Evolutionary conservation across 768 basidiomycete genomes (phyloP).

Genomic region (Russula brevipes): DNA sequence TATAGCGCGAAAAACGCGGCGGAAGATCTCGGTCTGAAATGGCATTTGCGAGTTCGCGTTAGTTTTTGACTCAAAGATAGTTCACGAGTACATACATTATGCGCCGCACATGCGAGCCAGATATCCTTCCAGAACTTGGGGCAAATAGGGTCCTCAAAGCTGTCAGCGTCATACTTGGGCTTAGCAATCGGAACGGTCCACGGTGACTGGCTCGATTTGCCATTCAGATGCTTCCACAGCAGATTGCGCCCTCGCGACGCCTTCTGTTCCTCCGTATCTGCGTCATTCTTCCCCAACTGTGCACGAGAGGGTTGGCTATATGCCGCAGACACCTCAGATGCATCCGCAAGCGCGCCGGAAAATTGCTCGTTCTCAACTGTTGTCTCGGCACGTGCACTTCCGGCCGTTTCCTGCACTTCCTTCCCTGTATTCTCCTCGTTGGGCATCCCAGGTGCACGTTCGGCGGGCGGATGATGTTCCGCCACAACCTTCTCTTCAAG

Average conservation of each 20-base stretch:
- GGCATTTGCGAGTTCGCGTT: slow-evolving; percentile 1
- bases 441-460: slow-evolving; percentile 7
- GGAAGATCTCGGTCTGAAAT: slow-evolving; percentile 84
- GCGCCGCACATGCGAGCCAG: slow-evolving; percentile 82
- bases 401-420: slow-evolving; percentile 13
- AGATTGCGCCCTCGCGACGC: slow-evolving; percentile 47
- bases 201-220: slow-evolving; percentile 47
- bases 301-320: slow-evolving; percentile 47
- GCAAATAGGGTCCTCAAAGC: slow-evolving; percentile 84
- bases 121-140: slow-evolving; percentile 86
- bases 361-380: slow-evolving; percentile 40
- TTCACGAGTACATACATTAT: slow-evolving; percentile 59
- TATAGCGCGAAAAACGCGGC: slow-evolving; percentile 89
- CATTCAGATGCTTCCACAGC: slow-evolving; percentile 48
- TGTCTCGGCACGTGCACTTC: slow-evolving; percentile 30
- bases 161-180: slow-evolving; percentile 69
- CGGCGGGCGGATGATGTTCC: slow-evolving; percentile 33
- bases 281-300: slow-evolving; percentile 41
- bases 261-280: slow-evolving; percentile 45
- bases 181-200: slow-evolving; percentile 62
- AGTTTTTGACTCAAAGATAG: not conserved
- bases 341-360: slow-evolving; percentile 54
- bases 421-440: slow-evolving; percentile 6
- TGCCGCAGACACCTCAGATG: slow-evolving; percentile 36
- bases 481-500: slow-evolving; percentile 60